Conservation (phyloP, 306 rosid species). For the Macrotyloma uniflorum region DNA sequence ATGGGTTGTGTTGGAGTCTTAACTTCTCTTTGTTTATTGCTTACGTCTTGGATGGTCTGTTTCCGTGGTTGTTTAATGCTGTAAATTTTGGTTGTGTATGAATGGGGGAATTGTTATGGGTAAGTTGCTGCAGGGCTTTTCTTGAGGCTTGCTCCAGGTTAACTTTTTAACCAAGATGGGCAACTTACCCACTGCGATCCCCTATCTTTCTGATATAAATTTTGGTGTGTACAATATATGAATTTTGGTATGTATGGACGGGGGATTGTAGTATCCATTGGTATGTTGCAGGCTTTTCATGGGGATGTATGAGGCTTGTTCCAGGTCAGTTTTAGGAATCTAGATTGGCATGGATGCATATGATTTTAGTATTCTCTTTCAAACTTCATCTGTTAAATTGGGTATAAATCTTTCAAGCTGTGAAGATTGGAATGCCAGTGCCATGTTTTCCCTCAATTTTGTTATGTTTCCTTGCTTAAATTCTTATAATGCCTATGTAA, state of each 20-base stretch:
- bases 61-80: neutral
- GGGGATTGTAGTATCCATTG: neutral
- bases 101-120: neutral
- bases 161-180: neutral
- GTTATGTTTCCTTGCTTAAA: neutral
- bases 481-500: neutral
- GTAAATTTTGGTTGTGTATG: neutral
- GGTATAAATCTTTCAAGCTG: neutral
- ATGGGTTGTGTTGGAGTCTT: neutral
- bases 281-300: neutral
- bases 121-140: neutral
- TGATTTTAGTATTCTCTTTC: neutral
- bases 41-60: neutral
- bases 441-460: neutral
- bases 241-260: neutral
- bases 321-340: neutral
- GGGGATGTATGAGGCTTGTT: neutral
- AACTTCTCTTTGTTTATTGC: neutral
- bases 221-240: neutral
- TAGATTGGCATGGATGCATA: neutral
- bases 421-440: neutral
- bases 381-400: neutral
- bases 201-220: neutral
- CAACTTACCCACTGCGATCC: neutral
- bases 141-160: neutral